Base-by-base conservation (phyloP, 208 protist genomes). In the Trypanosoma brucei region DNA sequence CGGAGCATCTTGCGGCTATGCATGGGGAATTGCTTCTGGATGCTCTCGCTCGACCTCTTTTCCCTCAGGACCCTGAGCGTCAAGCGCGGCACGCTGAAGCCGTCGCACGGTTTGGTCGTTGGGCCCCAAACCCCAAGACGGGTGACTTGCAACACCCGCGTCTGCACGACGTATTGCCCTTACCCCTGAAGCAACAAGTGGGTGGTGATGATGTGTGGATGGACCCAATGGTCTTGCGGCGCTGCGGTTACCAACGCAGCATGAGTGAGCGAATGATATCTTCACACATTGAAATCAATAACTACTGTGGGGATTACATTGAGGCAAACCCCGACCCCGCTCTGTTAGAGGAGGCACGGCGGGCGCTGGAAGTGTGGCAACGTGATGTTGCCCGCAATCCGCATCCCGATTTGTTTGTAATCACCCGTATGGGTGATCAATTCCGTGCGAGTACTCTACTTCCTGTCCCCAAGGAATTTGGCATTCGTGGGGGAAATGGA, bases 21-120 rank as follows among this genome's bases (percentile, higher is more conserved):
- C 84, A 92, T 68, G 86, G 81, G 34, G 84, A 95, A 65, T 67
- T 95, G 46, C 72, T 92, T 35, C 63, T 91, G 33, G 90, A 91
- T 50, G 80, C 84, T 0, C 61, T 91, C 30, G 84, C 75, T 0
- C 63, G 69, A 3, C 69, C 77, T 9, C 59, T 95, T 30, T 93
- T 92, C 48, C 83, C 84, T 8, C 34, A 57, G 0, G 81, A 91
- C 49, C 33, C 40, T 0, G 55, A 44, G 7, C 78, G 78, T 4
- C 87, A 93, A 73, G 72, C 72, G 5, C 65, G 69, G 49, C 85
- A 94, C 59, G 88, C 88, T 8, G 52, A 37, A 38, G 79, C 71
- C 1, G 85, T 78, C 5, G 67, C 51, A 22, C 68, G 76, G 35
- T 90, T 81, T 64, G 88, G 88, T 9, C 88, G 88, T 6, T 91